A percentile compares a stretch with the other conserved stretches of the same genome.
phyloP scores from a whole-genome alignment of 176 grass and related monocot genomes.

The Hordeum vulgare region DNA sequence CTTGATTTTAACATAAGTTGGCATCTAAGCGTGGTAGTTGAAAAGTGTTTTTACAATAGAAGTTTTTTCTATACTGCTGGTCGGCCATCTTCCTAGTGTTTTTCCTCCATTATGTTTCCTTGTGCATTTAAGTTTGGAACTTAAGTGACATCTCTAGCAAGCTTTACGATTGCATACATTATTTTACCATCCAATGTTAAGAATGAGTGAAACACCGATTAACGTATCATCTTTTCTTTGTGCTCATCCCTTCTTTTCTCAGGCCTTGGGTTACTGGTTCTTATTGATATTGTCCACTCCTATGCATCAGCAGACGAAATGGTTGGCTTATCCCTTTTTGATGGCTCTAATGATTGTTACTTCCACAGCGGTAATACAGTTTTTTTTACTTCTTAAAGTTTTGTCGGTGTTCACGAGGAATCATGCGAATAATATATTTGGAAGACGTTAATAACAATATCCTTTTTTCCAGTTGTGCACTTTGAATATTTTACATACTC shows the following conservation, averaged over 20 bases:
- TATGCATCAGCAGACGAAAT: constrained; percentile 92
- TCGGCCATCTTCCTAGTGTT: background rate
- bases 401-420: background rate
- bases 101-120: constrained; percentile 1
- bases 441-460: background rate
- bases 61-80: background rate
- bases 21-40: background rate
- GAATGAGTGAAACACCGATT: constrained; percentile 1
- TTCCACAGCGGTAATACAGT: constrained; percentile 64
- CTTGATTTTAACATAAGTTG: background rate
- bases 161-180: background rate
- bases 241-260: constrained; percentile 19
- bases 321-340: constrained; percentile 89
- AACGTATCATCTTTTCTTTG: constrained; percentile 3
- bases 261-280: constrained; percentile 84
- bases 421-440: background rate
- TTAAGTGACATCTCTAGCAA: background rate
- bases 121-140: constrained; percentile 13
- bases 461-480: background rate
- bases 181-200: background rate
- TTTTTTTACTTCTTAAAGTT: constrained; percentile 4
- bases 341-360: constrained; percentile 94
- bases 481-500: constrained; percentile 10
- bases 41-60: background rate
- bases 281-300: constrained; percentile 92